Evolutionary conservation across 352 stramenopile species (phyloP), one percentile per base, ranked within the genome.

Genomic region (Phytophthora idaei): DNA sequence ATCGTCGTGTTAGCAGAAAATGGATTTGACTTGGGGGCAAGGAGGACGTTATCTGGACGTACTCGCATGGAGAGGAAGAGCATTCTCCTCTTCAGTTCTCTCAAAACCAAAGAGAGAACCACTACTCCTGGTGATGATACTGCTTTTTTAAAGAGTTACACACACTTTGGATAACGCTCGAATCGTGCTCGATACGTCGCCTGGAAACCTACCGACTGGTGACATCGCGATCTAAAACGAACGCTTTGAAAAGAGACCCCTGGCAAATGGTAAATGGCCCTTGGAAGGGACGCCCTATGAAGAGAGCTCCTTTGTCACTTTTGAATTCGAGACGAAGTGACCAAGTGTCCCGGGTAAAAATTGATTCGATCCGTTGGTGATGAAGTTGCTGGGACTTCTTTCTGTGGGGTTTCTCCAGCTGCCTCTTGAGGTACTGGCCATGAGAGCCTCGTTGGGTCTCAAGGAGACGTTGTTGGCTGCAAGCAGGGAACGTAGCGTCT

Each of bases 351-450:
- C 36, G 9, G 34, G 2, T 42, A n/a, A 5, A 21, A 42, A 42
- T n/a, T 12, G 7, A 4, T 39, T 39, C 34, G 12, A 39, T 39
- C 15, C 25, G 14, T 29, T 14, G 53, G 31, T 17, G 29, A 74
- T 74, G 67, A 74, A 71, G 46, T 39, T 71, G 10, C 27, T 74
- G 25, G 56, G 49, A 14, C 34, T 75, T 21, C 62, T 75, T n/a
- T 36, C 48, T 34, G 32, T 21, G 28, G 55, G 52, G 5, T 6
- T 9, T 39, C 3, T 39, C 5, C 34, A 39, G 6, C 32, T 67
- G 11, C 67, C 62, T 12, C 27, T 71, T 3, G 56, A 41, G 11
- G 45, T 29, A 9, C 28, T 63, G 32, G 45, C 45, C 12, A 46
- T 25, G 4, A 41, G 28, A 45, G 47, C 54, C 17, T 72, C 68